A percentile compares a stretch with the other conserved stretches of the same genome.
Evolutionary conservation across 208 protist genomes (phyloP).

Genomic region (Leishmania tarentolae): DNA sequence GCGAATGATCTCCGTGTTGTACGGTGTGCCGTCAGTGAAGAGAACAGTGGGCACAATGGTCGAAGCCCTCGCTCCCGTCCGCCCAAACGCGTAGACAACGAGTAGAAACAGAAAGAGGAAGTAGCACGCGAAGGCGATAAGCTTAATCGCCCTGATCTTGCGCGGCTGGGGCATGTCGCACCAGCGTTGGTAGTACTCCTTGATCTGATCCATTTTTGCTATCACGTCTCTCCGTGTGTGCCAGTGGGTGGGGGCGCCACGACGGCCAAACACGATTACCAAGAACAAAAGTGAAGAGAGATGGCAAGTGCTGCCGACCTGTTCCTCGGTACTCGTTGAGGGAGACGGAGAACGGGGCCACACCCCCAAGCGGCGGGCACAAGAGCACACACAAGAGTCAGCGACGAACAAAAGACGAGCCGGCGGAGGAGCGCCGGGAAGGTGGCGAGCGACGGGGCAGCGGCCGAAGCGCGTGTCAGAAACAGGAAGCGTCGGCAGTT

Average conservation of each 20-base stretch:
- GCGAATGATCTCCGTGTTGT: constrained; percentile 56
- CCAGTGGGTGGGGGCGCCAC: neutral
- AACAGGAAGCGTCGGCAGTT: no score
- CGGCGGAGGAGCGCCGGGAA: no score
- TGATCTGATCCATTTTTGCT: constrained; percentile 46
- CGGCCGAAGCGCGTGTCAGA: no score
- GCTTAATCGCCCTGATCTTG: constrained; percentile 65
- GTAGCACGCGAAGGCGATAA: constrained; percentile 60
- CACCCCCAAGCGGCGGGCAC: no score
- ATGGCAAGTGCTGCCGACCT: no score
- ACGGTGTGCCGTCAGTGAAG: constrained; percentile 72
- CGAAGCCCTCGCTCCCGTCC: constrained; percentile 42
- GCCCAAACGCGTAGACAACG: constrained; percentile 76
- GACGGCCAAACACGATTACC: neutral
- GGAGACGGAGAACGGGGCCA: neutral
- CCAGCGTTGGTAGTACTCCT: constrained; percentile 47
- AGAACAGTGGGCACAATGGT: constrained; percentile 40
- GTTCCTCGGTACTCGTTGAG: neutral
- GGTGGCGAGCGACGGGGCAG: no score
- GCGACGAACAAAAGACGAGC: no score
- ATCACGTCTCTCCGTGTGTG: neutral
- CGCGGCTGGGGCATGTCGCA: constrained; percentile 57
- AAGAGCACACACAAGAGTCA: no score
- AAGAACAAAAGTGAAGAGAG: neutral
- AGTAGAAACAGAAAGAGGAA: constrained; percentile 68